Evolutionary conservation across 148 eudicot genomes (phyloP).

Genomic region (Chenopodium berlandieri): DNA sequence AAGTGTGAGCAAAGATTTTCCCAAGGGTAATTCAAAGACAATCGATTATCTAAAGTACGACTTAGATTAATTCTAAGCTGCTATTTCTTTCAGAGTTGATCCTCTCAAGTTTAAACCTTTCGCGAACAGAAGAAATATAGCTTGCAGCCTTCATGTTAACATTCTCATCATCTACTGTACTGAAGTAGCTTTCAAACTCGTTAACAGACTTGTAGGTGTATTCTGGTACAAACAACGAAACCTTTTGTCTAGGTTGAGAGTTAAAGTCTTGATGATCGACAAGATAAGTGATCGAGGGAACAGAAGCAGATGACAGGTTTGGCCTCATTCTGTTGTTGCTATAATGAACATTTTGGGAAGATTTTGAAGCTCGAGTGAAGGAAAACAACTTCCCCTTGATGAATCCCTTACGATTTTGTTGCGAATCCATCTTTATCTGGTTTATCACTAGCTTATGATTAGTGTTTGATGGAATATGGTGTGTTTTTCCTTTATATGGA

Average conservation of each 20-base stretch:
- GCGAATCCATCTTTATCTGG: constrained; percentile 19
- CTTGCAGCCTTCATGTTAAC: constrained; percentile 57
- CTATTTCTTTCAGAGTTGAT: constrained; percentile 30
- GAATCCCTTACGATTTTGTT: constrained; percentile 32
- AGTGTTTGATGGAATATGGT: neutral
- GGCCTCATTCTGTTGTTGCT: constrained; percentile 21
- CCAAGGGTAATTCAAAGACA: neutral
- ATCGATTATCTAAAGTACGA: neutral
- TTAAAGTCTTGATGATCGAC: constrained; percentile 38
- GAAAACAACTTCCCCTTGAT: constrained; percentile 30
- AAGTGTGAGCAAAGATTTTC: neutral
- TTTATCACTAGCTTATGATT: neutral
- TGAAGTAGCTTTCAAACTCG: constrained; percentile 33
- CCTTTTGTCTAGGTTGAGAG: constrained; percentile 33
- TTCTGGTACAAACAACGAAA: constrained; percentile 31
- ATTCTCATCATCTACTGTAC: constrained; percentile 37
- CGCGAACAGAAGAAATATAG: constrained; percentile 56
- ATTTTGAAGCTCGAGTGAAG: constrained; percentile 19
- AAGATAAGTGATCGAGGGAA: constrained; percentile 34
- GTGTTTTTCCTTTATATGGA: neutral
- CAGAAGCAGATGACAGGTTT: constrained; percentile 9
- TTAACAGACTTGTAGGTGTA: constrained; percentile 14
- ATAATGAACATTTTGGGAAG: constrained; percentile 14
- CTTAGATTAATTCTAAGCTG: neutral
- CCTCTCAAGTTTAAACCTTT: constrained; percentile 52